A percentile compares a stretch with the other conserved stretches of the same genome.
These are phyloP conservation scores for Alternaria gansuensis DNA, from an alignment of 2,329 filamentous ascomycete species.

Conservation along the genomic window DNA sequence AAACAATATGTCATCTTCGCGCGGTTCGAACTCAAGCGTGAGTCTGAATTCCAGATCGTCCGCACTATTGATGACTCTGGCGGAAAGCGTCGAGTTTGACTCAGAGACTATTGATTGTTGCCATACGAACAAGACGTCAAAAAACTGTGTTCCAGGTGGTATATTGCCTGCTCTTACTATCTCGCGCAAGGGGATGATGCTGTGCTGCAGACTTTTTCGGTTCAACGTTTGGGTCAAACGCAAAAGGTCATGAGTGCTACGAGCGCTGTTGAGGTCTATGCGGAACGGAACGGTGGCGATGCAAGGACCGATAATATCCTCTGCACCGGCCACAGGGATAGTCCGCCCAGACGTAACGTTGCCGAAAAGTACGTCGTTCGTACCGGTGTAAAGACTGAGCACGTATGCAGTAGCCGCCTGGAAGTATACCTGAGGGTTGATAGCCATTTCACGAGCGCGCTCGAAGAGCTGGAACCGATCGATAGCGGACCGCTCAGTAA, in stretches of 20 bases:
- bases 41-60: conserved; percentile 81
- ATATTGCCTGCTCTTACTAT: conserved; percentile 71
- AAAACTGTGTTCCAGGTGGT: conserved; percentile 67
- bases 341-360: conserved; percentile 84
- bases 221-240: conserved; percentile 71
- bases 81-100: conserved; percentile 43
- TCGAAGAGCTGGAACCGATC: conserved; percentile 22
- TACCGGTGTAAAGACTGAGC: conserved; percentile 70
- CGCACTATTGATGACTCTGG: conserved; percentile 67
- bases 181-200: conserved; percentile 70
- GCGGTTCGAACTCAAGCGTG: conserved; percentile 78
- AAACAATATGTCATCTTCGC: conserved; percentile 55
- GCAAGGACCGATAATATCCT: conserved; percentile 80
- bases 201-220: conserved; percentile 70
- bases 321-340: conserved; percentile 73
- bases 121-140: conserved; percentile 83
- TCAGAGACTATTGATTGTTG: conserved; percentile 71
- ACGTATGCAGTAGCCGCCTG: conserved; percentile 75
- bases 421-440: conserved; percentile 76
- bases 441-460: conserved; percentile 46
- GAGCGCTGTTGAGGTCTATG: conserved; percentile 64
- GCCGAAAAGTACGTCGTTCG: conserved; percentile 74
- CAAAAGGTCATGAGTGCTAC: conserved; percentile 68
- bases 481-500: conserved; percentile 37
- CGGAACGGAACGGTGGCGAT: conserved; percentile 78